Percentiles rank a stretch among this genome's conserved stretches.
phyloP scores from a whole-genome alignment of 306 rosid genomes.

The Ormosia semicastrata region DNA sequence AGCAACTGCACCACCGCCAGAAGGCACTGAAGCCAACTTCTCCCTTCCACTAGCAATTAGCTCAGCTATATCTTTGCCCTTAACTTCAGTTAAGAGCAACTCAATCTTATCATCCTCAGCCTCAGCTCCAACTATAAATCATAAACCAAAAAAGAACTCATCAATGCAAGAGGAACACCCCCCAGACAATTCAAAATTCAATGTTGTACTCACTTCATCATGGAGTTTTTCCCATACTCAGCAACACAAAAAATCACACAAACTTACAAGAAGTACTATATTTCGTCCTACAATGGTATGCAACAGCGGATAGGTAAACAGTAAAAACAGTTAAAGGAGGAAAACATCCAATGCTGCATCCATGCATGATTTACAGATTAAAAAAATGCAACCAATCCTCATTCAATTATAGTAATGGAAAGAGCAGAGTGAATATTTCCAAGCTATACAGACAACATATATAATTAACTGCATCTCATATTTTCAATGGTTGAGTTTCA shows the following conservation, averaged over 20 bases:
- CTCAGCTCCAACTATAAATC: constrained; percentile 62
- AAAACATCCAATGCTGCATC: not conserved
- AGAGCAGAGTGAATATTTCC: not conserved
- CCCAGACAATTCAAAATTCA: not conserved
- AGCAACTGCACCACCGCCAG: constrained; percentile 63
- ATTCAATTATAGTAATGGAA: not conserved
- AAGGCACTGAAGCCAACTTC: constrained; percentile 65
- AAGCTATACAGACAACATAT: not conserved
- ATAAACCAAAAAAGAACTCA: not conserved
- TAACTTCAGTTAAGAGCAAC: constrained; percentile 52
- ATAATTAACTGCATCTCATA: not conserved
- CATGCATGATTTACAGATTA: not conserved
- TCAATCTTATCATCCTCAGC: constrained; percentile 48
- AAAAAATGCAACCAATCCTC: not conserved
- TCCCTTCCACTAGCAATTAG: constrained; percentile 69
- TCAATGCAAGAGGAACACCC: not conserved
- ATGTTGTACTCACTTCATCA: not conserved
- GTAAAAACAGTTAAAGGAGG: not conserved
- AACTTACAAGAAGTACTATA: too few relatives aligned
- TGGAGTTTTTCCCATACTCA: not conserved
- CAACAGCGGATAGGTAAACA: not conserved
- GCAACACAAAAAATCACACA: not conserved
- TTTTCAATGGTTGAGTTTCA: not conserved
- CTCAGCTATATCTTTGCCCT: constrained; percentile 63
- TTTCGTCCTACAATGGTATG: not conserved